Evolutionary conservation across 176 grass and related monocot genomes (phyloP), one percentile per base, ranked within the genome.

Genomic region (Oryza coarctata): DNA sequence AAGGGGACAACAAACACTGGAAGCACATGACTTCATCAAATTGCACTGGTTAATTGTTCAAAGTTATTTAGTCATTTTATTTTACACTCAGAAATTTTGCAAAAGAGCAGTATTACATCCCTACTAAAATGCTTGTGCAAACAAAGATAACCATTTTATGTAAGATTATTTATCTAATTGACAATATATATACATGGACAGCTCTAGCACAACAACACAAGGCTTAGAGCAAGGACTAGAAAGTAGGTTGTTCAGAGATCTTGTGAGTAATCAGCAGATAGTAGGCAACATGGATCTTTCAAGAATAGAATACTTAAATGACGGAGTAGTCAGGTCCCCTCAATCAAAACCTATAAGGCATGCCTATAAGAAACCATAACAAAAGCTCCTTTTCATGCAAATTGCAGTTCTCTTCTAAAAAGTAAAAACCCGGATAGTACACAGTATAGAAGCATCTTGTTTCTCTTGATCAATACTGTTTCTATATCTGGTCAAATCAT

Each of bases 171-270:
- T 12, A 7, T 70, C 31, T 39, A 47, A 31, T 50, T 87, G 40
- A 49, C 63, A 7, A 57, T 11, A 60, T 10, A 20, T 89, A 38
- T 34, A 76, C 6, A 65, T 34, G 44, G 69, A 69, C 74, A 62
- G 70, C 47, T 82, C 65, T 80, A 62, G 62, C 62, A 73, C 72
- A 72, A 30, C 58, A 73, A 12, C 35, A 49, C 35, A 68, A 82
- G 14, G 67, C 58, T 78, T 73, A 78, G 44, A 74, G 73, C 39
- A 85, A 71, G n/a, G 20, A 75, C 55, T 30, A 61, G 29, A 61
- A 62, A 9, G 32, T 31, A 71, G 78, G 44, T 47, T 77, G 34
- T 75, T 76, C 39, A 57, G 66, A 69, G 25, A 43, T 81, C 15
- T 49, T 60, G 5, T 71, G n/a, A 35, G 65, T 63, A 81, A 31